Evolutionary conservation across 306 rosid species (phyloP), one percentile per base, ranked within the genome.

Genomic region (Citrullus amarus): DNA sequence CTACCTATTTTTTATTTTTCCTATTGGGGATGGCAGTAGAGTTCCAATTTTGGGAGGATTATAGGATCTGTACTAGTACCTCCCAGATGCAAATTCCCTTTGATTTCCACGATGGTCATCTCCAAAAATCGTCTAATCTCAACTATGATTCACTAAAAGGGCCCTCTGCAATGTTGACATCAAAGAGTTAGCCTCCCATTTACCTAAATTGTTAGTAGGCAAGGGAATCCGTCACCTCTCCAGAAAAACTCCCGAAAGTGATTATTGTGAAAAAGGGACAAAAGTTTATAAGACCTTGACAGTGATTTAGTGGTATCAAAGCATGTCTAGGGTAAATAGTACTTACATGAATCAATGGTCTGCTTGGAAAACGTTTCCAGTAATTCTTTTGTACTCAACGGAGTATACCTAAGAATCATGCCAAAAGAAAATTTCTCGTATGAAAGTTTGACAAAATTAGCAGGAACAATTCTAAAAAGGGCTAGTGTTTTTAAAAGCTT

Each of bases 341-440:
- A 86, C 97, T 88, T 79, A 92, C 99, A 92, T 72, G 97, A 88
- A 84, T 92, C 96, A 82, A 95, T 80, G 43, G 87, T 87, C 86
- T 90, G 89, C 75, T 89, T 89, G 80, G 93, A 72, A 85, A 82
- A 85, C 41, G 88, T 79, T 89, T 95, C 98, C 85, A 91, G 83
- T 79, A 95, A 80, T 84, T 92, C 99, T 86, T 83, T 88, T 18
- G 97, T 88, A 81, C 83, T 80, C 48, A 92, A 91, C 62, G 96
- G 97, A 3, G 96, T 90, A 80, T 92, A 95, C 87, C 97, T 95
- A 80, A 86, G 82, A 84, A 87, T 77, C 81, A 77, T 25, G 59
- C 75, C 78, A 87, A 77, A 76, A 69, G 4, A 77, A n/a, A 83
- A 75, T 34, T 68, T 51, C 76, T 36, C 55, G 20, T 36, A 15